Evolutionary conservation across 2,329 filamentous ascomycete species (phyloP).

Genomic region (Metarhizium sp.): DNA sequence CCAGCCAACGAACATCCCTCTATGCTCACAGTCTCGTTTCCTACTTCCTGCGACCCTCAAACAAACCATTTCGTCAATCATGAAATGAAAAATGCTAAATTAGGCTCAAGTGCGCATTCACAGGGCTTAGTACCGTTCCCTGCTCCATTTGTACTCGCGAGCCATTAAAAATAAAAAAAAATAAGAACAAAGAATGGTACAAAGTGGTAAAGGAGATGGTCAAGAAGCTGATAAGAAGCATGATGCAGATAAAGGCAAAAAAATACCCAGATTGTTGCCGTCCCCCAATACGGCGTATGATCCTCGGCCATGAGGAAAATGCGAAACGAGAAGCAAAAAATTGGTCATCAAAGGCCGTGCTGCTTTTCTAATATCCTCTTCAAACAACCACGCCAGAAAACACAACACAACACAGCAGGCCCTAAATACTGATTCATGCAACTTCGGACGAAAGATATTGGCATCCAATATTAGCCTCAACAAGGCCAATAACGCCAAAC

Average conservation of each 20-base stretch:
- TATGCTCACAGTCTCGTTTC: neutral
- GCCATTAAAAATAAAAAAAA: neutral
- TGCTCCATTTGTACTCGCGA: neutral
- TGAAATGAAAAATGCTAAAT: slow-evolving; percentile 8
- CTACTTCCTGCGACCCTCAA: neutral
- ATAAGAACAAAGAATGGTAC: neutral
- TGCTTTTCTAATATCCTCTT: neutral
- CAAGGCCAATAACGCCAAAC: neutral
- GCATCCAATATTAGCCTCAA: neutral
- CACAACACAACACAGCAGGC: neutral
- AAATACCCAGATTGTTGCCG: neutral
- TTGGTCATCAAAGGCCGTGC: neutral
- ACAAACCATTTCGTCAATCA: slow-evolving; percentile 9
- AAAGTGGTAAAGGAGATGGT: neutral
- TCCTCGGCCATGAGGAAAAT: no score
- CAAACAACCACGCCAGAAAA: neutral
- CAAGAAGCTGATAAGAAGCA: neutral
- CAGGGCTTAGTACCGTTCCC: neutral
- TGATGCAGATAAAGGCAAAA: neutral
- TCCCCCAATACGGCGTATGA: neutral
- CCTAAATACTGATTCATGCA: neutral
- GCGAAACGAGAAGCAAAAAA: neutral
- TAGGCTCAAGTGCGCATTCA: neutral
- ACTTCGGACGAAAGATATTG: neutral
- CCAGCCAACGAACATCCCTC: slow-evolving; percentile 5